These are phyloP conservation scores for Leonotis leonurus DNA, from an alignment of 257 asterid species.

Conservation along the genomic window DNA sequence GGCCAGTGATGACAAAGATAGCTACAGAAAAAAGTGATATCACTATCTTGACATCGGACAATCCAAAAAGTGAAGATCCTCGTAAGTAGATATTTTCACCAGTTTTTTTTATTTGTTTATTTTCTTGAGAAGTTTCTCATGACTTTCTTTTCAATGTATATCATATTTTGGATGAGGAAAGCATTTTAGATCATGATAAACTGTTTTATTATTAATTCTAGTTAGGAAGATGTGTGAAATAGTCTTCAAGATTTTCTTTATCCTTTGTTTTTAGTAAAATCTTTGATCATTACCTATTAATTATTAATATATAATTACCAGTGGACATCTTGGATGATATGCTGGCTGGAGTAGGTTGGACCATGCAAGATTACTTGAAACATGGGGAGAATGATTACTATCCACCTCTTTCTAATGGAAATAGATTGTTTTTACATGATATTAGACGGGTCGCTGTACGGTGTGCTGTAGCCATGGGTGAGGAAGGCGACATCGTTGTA, in stretches of 20 bases:
- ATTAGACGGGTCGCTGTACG: conserved; percentile 94
- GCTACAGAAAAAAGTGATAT: conserved; percentile 88
- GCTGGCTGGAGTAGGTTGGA: conserved; percentile 93
- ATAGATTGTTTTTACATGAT: conserved; percentile 82
- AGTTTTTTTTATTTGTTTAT: no score
- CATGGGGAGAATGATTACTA: conserved; percentile 93
- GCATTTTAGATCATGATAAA: no score
- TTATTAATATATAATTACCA: conserved; percentile 19
- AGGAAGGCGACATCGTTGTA: conserved; percentile 97
- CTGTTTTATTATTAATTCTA: not conserved
- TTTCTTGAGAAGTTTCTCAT: not conserved
- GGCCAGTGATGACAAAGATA: conserved; percentile 87
- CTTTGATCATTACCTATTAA: not conserved
- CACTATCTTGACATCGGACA: conserved; percentile 84
- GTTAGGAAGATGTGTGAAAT: not conserved
- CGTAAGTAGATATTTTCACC: conserved; percentile 64
- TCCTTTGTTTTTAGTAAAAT: not conserved
- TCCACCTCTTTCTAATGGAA: conserved; percentile 94
- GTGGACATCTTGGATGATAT: conserved; percentile 96
- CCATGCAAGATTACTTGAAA: conserved; percentile 93
- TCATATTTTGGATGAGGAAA: not conserved
- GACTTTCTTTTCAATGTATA: not conserved
- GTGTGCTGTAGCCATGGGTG: conserved; percentile 98
- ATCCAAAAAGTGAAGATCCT: conserved; percentile 87
- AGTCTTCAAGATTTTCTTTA: not conserved